Percentiles rank a stretch among this genome's conserved stretches.
Conservation (phyloP, 2,329 filamentous ascomycete genomes). For the Colletotrichum viniferum region DNA sequence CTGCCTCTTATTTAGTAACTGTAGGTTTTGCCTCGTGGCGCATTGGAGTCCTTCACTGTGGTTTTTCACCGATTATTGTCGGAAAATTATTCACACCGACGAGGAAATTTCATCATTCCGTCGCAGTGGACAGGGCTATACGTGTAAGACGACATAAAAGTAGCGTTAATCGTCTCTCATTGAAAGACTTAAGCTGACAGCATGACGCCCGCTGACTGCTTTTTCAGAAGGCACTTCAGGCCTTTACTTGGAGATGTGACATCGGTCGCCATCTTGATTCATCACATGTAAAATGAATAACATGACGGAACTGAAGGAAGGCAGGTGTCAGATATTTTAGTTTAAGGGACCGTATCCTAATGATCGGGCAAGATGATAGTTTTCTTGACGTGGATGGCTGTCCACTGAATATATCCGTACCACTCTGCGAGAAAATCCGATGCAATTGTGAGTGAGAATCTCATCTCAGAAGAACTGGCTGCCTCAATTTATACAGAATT, state of each 20-base stretch:
- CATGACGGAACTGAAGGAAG: neutral
- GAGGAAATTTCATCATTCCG: too few relatives aligned
- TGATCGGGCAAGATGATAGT: neutral
- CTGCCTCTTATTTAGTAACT: neutral
- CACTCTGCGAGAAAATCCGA: neutral
- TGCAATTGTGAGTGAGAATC: neutral
- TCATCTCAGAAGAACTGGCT: neutral
- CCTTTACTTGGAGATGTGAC: neutral
- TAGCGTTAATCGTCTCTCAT: neutral
- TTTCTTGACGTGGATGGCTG: accelerated
- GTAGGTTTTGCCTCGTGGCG: neutral
- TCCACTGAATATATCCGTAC: accelerated
- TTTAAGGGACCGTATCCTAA: neutral
- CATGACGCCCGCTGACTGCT: neutral
- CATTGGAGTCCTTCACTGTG: neutral
- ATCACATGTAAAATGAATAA: accelerated
- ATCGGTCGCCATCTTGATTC: neutral
- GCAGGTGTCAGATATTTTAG: accelerated
- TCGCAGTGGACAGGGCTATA: neutral
- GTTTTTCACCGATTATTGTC: neutral
- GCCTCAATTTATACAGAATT: neutral
- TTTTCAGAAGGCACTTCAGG: neutral
- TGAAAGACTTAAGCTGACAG: neutral
- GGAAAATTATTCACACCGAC: neutral
- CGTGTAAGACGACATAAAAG: neutral